phyloP scores from a whole-genome alignment of 2,329 filamentous ascomycete genomes.

The Mariannaea sp. region DNA sequence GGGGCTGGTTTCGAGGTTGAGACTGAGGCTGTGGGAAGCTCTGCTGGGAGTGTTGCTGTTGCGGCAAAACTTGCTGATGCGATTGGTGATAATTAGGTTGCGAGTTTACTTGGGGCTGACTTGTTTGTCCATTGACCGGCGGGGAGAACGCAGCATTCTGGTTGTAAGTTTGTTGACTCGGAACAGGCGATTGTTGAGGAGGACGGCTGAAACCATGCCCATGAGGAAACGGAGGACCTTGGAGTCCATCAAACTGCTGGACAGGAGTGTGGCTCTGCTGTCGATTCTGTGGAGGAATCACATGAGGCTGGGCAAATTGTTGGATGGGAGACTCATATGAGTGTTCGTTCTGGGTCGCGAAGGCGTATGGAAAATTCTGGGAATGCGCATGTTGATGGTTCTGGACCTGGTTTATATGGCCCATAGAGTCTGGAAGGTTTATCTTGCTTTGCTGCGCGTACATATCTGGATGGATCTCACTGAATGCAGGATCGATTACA shows the following conservation, averaged over 20 bases:
- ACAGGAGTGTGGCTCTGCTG: slow-evolving; percentile 44
- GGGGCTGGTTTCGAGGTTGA: slow-evolving; percentile 29
- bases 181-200: slow-evolving; percentile 40
- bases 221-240: slow-evolving; percentile 33
- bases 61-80: slow-evolving; percentile 33
- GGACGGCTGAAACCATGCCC: slow-evolving; percentile 35
- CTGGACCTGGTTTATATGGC: slow-evolving; percentile 41
- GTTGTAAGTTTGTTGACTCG: slow-evolving; percentile 36
- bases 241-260: slow-evolving; percentile 40
- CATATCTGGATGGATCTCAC: slow-evolving; percentile 45
- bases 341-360: slow-evolving; percentile 41
- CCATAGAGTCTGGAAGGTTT: slow-evolving; percentile 36
- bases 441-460: slow-evolving; percentile 45
- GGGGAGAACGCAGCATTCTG: slow-evolving; percentile 33
- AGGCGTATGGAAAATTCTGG: slow-evolving; percentile 44
- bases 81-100: slow-evolving; percentile 32
- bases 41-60: slow-evolving; percentile 27
- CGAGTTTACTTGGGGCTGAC: slow-evolving; percentile 33
- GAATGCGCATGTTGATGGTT: slow-evolving; percentile 39
- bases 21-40: slow-evolving; percentile 20
- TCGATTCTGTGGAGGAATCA: slow-evolving; percentile 40
- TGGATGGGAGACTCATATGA: slow-evolving; percentile 41
- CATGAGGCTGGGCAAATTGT: slow-evolving; percentile 42
- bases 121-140: slow-evolving; percentile 35
- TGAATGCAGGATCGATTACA: slow-evolving; percentile 45